phyloP scores from a whole-genome alignment of 345 rosid species.

The Linum lewisii region DNA sequence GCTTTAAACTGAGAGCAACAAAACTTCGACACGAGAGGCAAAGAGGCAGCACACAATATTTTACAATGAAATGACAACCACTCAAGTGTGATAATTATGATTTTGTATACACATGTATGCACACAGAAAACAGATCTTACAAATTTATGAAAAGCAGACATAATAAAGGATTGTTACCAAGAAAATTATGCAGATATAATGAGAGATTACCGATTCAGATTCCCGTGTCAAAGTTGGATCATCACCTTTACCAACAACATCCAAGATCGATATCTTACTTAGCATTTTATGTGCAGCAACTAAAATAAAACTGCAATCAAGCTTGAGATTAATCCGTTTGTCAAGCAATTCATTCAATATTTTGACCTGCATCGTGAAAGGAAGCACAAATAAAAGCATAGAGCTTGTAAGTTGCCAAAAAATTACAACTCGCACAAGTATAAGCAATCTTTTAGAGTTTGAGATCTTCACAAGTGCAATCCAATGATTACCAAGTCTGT shows the following conservation, averaged over 20 bases:
- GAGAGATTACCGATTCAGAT: constrained; percentile 41
- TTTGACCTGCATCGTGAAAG: constrained; percentile 36
- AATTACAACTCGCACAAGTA: background rate
- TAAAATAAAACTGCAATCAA: constrained; percentile 53
- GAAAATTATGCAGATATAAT: background rate
- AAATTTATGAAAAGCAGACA: background rate
- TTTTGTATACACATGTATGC: too few relatives aligned
- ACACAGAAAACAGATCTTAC: too few relatives aligned
- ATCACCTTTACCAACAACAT: constrained; percentile 18
- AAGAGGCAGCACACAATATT: too few relatives aligned
- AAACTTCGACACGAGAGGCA: too few relatives aligned
- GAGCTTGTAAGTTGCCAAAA: background rate
- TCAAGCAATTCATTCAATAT: constrained; percentile 41
- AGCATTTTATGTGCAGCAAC: constrained; percentile 44
- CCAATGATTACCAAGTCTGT: constrained; percentile 42
- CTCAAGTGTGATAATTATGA: too few relatives aligned
- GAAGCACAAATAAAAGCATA: constrained; percentile 8
- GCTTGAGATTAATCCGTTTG: constrained; percentile 42
- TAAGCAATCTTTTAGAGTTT: constrained; percentile 9
- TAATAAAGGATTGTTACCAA: background rate
- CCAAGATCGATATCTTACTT: constrained; percentile 29
- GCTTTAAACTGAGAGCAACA: too few relatives aligned
- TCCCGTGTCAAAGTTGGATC: constrained; percentile 27
- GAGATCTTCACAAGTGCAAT: constrained; percentile 10
- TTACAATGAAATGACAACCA: too few relatives aligned